Percentiles rank a stretch among this genome's conserved stretches.
Evolutionary conservation across 2,329 filamentous ascomycete species (phyloP).

Genomic region (Lachnellula occidentalis): DNA sequence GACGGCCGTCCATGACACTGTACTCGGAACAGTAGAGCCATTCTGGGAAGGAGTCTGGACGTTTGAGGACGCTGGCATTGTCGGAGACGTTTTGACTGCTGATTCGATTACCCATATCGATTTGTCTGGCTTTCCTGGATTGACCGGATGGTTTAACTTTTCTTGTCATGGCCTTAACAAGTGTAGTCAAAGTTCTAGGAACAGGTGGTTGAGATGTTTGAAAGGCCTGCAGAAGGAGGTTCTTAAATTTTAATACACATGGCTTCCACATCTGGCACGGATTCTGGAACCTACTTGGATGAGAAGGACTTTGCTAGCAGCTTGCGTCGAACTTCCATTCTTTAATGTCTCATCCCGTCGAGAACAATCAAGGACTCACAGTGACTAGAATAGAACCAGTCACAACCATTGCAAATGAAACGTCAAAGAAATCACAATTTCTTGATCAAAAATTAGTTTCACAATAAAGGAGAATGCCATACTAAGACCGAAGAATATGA

Average conservation of each 20-base stretch:
- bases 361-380: no score
- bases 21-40: neutral
- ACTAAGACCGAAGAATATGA: no score
- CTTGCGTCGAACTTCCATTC: neutral
- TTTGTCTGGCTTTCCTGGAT: no score
- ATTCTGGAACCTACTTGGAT: neutral
- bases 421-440: no score
- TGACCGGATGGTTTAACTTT: no score
- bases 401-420: no score
- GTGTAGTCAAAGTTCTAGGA: neutral
- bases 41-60: neutral
- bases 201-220: neutral
- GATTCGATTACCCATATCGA: neutral
- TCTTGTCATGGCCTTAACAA: neutral
- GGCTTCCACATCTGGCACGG: neutral
- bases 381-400: no score
- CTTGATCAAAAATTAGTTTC: no score
- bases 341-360: neutral
- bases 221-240: neutral
- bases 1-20: neutral
- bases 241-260: neutral
- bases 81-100: neutral
- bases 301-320: neutral
- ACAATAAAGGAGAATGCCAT: no score
- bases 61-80: neutral